phyloP scores from a whole-genome alignment of 768 basidiomycete genomes.

The Sarcodon sp. region DNA sequence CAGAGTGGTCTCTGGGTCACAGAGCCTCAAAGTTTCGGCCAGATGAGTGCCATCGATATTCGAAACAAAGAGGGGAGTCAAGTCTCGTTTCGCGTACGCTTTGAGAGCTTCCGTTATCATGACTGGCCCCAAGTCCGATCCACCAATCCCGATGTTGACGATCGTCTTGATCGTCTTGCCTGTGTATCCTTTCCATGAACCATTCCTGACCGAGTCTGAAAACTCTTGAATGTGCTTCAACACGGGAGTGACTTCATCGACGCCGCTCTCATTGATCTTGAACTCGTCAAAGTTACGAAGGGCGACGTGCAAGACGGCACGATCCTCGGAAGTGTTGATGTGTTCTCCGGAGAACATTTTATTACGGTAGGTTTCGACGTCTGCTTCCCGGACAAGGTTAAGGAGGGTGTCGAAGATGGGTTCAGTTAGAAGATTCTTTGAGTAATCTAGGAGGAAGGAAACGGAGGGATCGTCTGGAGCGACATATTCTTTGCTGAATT shows the following conservation, averaged over 20 bases:
- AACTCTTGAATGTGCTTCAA: conserved; percentile 89
- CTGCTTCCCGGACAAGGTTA: conserved; percentile 72
- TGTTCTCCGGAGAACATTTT: conserved; percentile 94
- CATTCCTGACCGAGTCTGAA: conserved; percentile 70
- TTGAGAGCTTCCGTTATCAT: conserved; percentile 99
- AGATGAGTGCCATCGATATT: conserved; percentile 99
- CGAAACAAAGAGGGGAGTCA: conserved; percentile 82
- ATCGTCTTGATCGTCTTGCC: conserved; percentile 90
- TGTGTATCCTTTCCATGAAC: conserved; percentile 94
- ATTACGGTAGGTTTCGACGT: conserved; percentile 74
- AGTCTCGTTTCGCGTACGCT: conserved; percentile 79
- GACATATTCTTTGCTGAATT: conserved; percentile 70
- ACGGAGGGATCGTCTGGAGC: conserved; percentile 52
- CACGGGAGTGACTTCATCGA: conserved; percentile 70
- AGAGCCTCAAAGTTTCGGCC: conserved; percentile 70
- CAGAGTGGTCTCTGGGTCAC: conserved; percentile 85
- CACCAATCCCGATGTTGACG: conserved; percentile 98
- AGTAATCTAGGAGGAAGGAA: conserved; percentile 89
- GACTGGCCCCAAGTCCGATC: conserved; percentile 94
- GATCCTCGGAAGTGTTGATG: conserved; percentile 98
- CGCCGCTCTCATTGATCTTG: conserved; percentile 70
- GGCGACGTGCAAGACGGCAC: conserved; percentile 92
- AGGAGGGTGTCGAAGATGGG: conserved; percentile 72
- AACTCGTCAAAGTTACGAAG: conserved; percentile 73
- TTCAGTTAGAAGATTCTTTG: conserved; percentile 89